Base-by-base conservation (phyloP, 257 asterid species). In the Solanum appendiculatum region DNA sequence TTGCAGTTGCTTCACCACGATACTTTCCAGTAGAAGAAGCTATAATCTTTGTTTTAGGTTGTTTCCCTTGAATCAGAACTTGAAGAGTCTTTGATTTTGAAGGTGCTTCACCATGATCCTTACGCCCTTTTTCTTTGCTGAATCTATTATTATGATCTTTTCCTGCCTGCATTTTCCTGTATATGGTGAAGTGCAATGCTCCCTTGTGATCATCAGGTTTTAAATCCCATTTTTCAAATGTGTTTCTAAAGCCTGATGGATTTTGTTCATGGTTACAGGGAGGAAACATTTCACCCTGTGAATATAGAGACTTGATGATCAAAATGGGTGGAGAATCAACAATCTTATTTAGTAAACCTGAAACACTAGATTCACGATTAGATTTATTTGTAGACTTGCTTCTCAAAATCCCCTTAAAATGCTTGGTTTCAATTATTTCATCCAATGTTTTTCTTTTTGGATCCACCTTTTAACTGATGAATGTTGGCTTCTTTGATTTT, bases 401-500 rank as follows among this genome's bases (percentile, higher is more conserved):
- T 85, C 85, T 87, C 73, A 91, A 51, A 87, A 93, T 94, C 88
- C 96, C 95, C 83, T 92, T 89, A 88, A 90, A 90, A 90, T 93
- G 92, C 91, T 89, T 87, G 16, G 92, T 87, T 88, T 93, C 94
- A 8, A 91, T 85, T 74, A 91, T 82, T 48, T 93, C 96, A 86
- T 93, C 94, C 77, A 92, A 87, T 13, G 91, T 90, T 83, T 90
- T 81, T 69, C 66, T 90, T 42, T 86, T 91, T 60, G 90, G 84
- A 14, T 86, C 93, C 84, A 63, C 89, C 84, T 89, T 93, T 60
- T 89, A 90, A 87, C 82, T 87, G 86, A 86, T 31, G 63, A 83
- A 88, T 51, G 74, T 86, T 48, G 92, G 92, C 92, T 90, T 92
- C 89, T 88, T 92, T 51, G 92, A 77, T 91, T 88, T 93, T 15